Base-by-base conservation (phyloP, 2,329 filamentous ascomycete species). In the Nectriaceae sp. region DNA sequence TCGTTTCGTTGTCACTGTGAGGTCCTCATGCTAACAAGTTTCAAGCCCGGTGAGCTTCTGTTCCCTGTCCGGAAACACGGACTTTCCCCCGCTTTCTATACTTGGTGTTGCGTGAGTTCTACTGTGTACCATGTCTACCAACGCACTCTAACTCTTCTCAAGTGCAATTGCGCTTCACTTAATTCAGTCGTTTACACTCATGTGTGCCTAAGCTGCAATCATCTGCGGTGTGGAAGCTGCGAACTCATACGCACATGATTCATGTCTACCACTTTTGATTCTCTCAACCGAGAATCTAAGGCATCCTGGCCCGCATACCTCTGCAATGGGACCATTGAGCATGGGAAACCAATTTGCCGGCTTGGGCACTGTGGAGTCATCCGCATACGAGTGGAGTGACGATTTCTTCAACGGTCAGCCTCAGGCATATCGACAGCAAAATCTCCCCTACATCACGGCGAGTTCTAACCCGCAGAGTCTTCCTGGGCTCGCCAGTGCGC, bases 301-400 rank as follows among this genome's bases (percentile, higher is more conserved):
- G 24, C 24, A 29, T 29, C 6, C 6, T 29, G 13, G 24, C 24
- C 13, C 24, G 24, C 33, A 11, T 15, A 16, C 5, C 33, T 15
- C 16, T 36, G 5, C 33, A 11, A 5, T 19, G 33, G 16, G 8
- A 36, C 16, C 33, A 15, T 36, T 16, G n/a, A 36, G 5, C n/a
- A 10, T 36, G 33, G 33, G n/a, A 16, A 36, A 5, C 8, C 33
- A 6, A 6, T 36, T 16, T 19, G 8, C 8, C 16, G 16, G 16
- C 33, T 36, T 36, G 8, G 16, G 16, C 16, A 16, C 33, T n/a
- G n/a, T 36, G 13, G 33, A 10, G 8, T 29, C 19, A 29, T 42
- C 40, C 29, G 40, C 40, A 10, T 29, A 42, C 40, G 40, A 42
- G n/a, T 42, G 40, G 40, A 42, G 19, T 21, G 22, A 42, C 8